Evolutionary conservation across 176 grass and related monocot species (phyloP), one percentile per base, ranked within the genome.

Genomic region (Zea mays): DNA sequence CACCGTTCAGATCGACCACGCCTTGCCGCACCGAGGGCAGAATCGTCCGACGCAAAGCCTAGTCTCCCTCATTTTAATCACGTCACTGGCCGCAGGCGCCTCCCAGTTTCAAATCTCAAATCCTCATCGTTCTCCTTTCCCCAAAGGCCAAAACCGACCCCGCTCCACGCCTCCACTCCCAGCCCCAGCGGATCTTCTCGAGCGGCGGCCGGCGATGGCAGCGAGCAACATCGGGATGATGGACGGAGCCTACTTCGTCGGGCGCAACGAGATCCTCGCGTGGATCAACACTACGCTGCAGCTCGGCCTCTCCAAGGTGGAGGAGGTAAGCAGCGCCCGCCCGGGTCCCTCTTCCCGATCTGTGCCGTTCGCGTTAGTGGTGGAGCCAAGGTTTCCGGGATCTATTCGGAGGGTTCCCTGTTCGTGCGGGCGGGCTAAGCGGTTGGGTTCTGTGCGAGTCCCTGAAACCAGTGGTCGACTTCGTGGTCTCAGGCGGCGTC

Each of bases 201-300:
- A 63, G 50, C 85, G 74, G 83, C 55, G 62, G 69, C 20, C 16
- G 62, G 73, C 39, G 63, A 93, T 95, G 92, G 84, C 90, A 86
- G 90, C 82, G 57, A 93, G 64, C 51, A 94, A 88, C 63, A 96
- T 96, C 46, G 96, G 96, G 40, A 99, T 93, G 88, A 99, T 96
- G 96, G 96, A 99, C 76, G 84, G 92, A 4, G 96, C 96, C 8
- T 99, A 99, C 85, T 99, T 99, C 80, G 92, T 99, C 3, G 96
- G 96, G 69, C 82, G 96, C 33, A 90, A 90, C 75, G 92, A 99
- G 90, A 99, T 99, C 77, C 83, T 99, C 1, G 75, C 96, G 57
- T 99, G 96, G 96, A 96, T 99, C 81, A 99, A 99, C 81, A 93
- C 96, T 17, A 89, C 92, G 34, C 92, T 99, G 71, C 92, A 93